Evolutionary conservation across 139 green algal genomes (phyloP).

Genomic region (Diplosphaera chodatii): DNA sequence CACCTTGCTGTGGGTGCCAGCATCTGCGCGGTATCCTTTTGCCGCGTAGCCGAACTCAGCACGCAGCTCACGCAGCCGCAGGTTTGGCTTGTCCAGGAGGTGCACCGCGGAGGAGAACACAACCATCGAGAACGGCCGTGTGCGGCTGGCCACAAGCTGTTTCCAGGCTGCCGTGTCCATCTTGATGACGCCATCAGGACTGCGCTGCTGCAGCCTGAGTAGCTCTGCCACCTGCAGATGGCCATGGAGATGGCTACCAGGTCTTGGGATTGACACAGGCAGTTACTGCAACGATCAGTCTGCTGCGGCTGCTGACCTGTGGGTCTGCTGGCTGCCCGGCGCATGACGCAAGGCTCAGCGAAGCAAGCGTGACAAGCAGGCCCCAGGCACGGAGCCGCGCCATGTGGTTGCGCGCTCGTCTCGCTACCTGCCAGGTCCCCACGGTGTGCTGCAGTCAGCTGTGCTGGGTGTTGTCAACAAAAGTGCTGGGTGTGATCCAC

Average conservation of each 20-base stretch:
- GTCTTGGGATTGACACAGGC: too few species aligned
- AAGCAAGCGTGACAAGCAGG: too few species aligned
- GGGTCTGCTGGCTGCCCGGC: too few species aligned
- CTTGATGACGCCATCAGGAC: conserved; percentile 36
- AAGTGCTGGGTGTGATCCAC: too few species aligned
- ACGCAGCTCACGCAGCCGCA: conserved; percentile 27
- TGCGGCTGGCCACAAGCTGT: conserved; percentile 19
- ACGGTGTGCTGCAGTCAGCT: too few species aligned
- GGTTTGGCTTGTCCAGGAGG: conserved; percentile 30
- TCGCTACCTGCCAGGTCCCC: too few species aligned
- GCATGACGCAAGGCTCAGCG: too few species aligned
- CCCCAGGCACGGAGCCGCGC: too few species aligned
- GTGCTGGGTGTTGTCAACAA: too few species aligned
- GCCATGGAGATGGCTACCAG: not conserved
- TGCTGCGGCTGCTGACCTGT: not conserved
- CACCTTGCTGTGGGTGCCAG: conserved; percentile 11
- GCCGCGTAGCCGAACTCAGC: conserved; percentile 27
- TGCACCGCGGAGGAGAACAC: conserved; percentile 34
- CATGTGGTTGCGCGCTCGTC: too few species aligned
- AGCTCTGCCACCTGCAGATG: conserved; percentile 26
- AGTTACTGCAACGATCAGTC: too few species aligned
- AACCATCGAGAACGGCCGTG: conserved; percentile 39
- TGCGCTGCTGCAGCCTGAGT: conserved; percentile 12
- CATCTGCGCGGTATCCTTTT: conserved; percentile 12
- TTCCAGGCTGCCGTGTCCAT: conserved; percentile 24